Conservation (phyloP, 371 early-diverging fungal genomes). For the Saksenaea vasiformis region DNA sequence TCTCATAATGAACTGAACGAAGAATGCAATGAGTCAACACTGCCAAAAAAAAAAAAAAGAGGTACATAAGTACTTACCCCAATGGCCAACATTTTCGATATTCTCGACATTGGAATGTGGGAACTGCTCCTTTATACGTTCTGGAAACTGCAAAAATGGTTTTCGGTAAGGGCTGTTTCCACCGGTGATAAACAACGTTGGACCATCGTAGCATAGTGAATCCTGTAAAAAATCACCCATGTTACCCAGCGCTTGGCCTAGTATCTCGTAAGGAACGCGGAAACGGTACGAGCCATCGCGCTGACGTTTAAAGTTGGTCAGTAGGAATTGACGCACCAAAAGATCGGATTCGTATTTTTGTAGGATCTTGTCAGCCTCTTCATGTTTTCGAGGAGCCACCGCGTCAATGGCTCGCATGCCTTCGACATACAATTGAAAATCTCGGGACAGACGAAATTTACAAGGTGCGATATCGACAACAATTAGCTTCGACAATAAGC, state of each 20-base stretch:
- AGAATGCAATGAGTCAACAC: no score
- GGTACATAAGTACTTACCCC: no score
- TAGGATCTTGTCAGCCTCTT: conserved; percentile 80
- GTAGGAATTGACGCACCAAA: conserved; percentile 79
- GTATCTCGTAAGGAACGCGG: conserved; percentile 71
- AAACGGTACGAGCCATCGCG: conserved; percentile 52
- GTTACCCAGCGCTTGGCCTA: conserved; percentile 56
- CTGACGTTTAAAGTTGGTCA: conserved; percentile 83
- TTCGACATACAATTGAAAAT: conserved; percentile 61
- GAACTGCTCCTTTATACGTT: conserved; percentile 61
- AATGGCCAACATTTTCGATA: conserved; percentile 79
- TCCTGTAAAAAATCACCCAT: conserved; percentile 60
- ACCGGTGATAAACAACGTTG: conserved; percentile 82
- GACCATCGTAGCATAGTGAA: conserved; percentile 42
- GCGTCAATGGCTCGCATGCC: conserved; percentile 73
- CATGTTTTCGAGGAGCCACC: conserved; percentile 54
- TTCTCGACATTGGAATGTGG: conserved; percentile 62
- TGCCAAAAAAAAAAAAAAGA: no score
- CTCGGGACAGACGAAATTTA: conserved; percentile 46
- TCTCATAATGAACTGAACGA: no score
- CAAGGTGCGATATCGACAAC: conserved; percentile 89
- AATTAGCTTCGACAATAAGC: conserved; percentile 68
- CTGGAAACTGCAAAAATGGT: conserved; percentile 41
- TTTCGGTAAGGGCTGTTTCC: conserved; percentile 65
- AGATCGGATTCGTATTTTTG: conserved; percentile 55